Conservation (phyloP, 345 rosid genomes). For the Syzygium aqueum region DNA sequence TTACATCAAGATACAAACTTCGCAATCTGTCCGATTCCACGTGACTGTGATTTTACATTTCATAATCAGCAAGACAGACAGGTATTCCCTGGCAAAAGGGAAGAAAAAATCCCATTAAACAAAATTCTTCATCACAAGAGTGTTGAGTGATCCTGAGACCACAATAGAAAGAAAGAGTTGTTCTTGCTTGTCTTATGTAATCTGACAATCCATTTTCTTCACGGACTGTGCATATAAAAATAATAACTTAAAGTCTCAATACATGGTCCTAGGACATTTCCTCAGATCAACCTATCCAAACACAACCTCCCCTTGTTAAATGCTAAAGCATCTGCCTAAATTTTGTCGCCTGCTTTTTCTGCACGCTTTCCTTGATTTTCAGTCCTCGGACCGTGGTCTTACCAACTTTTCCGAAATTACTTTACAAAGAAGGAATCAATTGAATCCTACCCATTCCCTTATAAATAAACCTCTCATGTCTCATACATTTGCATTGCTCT, state of each 20-base stretch:
- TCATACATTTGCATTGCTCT: not conserved
- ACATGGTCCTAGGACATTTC: not conserved
- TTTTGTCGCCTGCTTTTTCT: not conserved
- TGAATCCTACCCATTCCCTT: not conserved
- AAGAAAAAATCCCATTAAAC: not conserved
- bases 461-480: not conserved
- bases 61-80: not conserved
- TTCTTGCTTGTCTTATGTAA: not conserved
- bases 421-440: not conserved
- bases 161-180: not conserved
- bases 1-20: not conserved
- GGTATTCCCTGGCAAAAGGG: not conserved
- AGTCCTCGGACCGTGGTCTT: not conserved
- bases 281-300: not conserved
- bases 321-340: not conserved
- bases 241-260: not conserved
- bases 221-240: not conserved
- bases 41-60: not conserved
- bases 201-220: not conserved
- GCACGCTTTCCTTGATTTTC: not conserved
- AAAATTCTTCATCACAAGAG: not conserved
- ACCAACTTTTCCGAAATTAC: not conserved
- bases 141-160: not conserved
- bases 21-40: not conserved
- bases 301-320: not conserved